These are phyloP conservation scores for Trichopus zeylanicus DNA, from an alignment of 116 monocot genomes.

Conservation along the genomic window DNA sequence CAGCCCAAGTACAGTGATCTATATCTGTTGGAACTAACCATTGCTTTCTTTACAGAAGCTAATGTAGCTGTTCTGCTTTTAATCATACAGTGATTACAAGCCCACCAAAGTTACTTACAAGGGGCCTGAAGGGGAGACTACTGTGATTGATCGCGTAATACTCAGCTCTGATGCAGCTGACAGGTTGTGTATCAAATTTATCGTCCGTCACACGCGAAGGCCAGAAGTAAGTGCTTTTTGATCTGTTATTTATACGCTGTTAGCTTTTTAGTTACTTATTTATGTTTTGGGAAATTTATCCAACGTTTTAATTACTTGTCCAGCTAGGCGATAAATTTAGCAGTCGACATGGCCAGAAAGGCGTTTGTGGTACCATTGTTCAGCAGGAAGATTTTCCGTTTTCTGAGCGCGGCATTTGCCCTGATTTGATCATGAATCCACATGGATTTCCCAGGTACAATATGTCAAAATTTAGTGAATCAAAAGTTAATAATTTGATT, in stretches of 20 bases:
- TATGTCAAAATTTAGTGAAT: not conserved
- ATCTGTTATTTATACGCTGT: not conserved
- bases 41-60: not conserved
- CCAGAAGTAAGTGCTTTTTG: slow-evolving; percentile 53
- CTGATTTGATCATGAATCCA: slow-evolving; percentile 99
- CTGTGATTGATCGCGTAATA: slow-evolving; percentile 76
- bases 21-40: not conserved
- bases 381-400: slow-evolving; percentile 98
- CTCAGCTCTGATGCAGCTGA: slow-evolving; percentile 60
- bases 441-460: slow-evolving; percentile 97
- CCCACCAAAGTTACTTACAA: slow-evolving; percentile 47
- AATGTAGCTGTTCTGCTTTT: slow-evolving; percentile 4
- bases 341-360: slow-evolving; percentile 98
- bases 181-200: slow-evolving; percentile 67
- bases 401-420: slow-evolving; percentile 88
- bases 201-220: slow-evolving; percentile 77
- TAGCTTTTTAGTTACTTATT: not conserved
- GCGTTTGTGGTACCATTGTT: slow-evolving; percentile 92
- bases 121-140: slow-evolving; percentile 80
- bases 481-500: no score
- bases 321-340: slow-evolving; percentile 98
- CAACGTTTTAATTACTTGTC: not conserved
- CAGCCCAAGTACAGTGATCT: not conserved
- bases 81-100: slow-evolving; percentile 41
- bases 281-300: not conserved